Base-by-base conservation (phyloP, 2,329 filamentous ascomycete genomes). In the Chaetomium globosum region DNA sequence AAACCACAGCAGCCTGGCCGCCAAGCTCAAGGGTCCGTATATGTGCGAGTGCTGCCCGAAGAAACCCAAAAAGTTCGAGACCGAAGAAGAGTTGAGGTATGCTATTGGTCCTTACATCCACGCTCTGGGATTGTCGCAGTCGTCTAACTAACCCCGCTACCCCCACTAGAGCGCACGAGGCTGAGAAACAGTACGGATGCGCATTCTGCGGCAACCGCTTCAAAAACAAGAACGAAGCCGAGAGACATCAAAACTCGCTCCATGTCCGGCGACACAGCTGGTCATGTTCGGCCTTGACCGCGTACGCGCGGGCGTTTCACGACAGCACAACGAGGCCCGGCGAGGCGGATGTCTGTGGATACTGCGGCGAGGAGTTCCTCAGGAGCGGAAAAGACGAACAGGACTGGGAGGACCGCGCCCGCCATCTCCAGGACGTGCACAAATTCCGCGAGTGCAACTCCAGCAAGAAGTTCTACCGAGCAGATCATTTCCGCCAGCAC, bases 361-460 rank as follows among this genome's bases (percentile, higher is more conserved):
- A 97, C 77, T 99, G 95, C 77, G 95, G 95, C 60, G 89, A 96
- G 67, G 94, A 98, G 71, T 99, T 98, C 70, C 73, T 78, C 33
- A 81, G 85, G 36, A 82, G 79, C 58, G 83, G 85, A 12, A 76
- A 75, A 31, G 76, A 77, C 49, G 89, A 93, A 5, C 86, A 92
- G 61, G 91, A 98, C 74, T 97, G 93, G 93, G 91, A 96, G 60
- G 83, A 87, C 67, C 88, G 95, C 65, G 87, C 93, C 61, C 89
- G 91, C 64, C 95, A 99, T 80, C 81, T 99, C 61, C 93, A 93
- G 74, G 89, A 91, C 72, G 86, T 93, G 69, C 95, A 99, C 81
- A 99, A 99, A 76, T 99, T 97, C 76, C 88, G 93, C 68, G 95
- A 98, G 79, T 99, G 95, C 84, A 99, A 99, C 77, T 93, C 95